Base-by-base conservation (phyloP, 2,329 filamentous ascomycete genomes). In the Neoascochyta sp. region DNA sequence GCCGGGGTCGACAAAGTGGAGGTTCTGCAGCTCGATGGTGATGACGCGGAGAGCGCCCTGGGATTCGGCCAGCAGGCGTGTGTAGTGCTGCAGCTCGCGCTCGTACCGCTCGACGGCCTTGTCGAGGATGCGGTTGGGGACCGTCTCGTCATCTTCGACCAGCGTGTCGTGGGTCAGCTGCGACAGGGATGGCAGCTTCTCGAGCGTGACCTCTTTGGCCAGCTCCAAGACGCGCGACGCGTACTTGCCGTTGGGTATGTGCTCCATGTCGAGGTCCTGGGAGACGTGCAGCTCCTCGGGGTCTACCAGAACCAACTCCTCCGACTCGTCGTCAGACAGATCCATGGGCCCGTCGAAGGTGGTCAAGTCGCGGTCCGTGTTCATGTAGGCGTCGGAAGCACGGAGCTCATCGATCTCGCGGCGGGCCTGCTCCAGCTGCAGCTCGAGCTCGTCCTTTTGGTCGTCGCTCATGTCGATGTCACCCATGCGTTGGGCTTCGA, bases 11-110 rank as follows among this genome's bases (percentile, higher is more conserved):
- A 63, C 45, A 36, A 70, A 63, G 15, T 66, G 60, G 11, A 71
- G 57, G 16, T 63, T 63, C 32, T 65, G 54, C 4, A 71, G 50
- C 37, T 70, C 65, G 13, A 71, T 62, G 7, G 60, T 53, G 9
- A 70, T 46, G 21, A 70, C 54, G 16, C 65, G 55, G 3, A 71
- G 53, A 5, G 60, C 53, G 4, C 64, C 56, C 37, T 63, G 60
- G 4, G 63, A 59, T 11, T 66, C 56, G 20, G 63, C 61, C 4
- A 65, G 55, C 32, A 66, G 51, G 9, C 50, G 47, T 25, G 48
- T 56, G 25, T 69, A 49, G 7, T 55, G 50, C 18, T 62, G 41
- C 28, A 71, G 61, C 30, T 66, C 63, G 15, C 61, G 51, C 38
- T 69, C 60, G 37, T 52, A 60, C 14, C 57, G 57, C 43, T 52